A percentile compares a stretch with the other conserved stretches of the same genome.
Conservation (phyloP, 2,329 filamentous ascomycete species). For the Sordariomycetes sp. region DNA sequence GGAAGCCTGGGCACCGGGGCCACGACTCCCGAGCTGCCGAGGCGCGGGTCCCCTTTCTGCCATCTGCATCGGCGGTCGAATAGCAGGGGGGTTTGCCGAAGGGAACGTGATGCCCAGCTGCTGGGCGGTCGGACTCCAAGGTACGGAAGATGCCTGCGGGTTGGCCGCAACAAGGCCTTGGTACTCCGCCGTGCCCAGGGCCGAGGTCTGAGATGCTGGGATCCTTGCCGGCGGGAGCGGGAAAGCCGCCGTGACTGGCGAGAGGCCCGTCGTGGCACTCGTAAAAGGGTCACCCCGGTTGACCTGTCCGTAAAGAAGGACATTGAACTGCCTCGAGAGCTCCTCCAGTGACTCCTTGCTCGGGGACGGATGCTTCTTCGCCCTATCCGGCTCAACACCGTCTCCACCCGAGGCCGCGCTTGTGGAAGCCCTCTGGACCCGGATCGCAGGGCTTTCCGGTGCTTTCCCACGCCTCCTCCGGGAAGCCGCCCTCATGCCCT, state of each 20-base stretch:
- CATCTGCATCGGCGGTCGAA: background rate
- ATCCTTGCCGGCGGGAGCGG: background rate
- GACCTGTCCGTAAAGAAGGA: background rate
- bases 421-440: background rate
- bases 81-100: background rate
- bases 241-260: background rate
- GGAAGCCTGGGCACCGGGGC: constrained; percentile 2
- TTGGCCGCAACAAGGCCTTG: background rate
- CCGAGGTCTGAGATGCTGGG: background rate
- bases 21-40: background rate
- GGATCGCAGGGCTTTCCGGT: background rate
- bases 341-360: constrained; percentile 8
- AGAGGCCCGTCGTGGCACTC: background rate
- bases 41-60: background rate
- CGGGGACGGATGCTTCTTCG: constrained; percentile 4
- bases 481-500: background rate
- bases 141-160: background rate
- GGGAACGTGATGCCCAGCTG: background rate
- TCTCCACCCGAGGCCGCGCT: background rate
- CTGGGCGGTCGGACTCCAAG: background rate
- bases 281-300: background rate
- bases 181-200: background rate
- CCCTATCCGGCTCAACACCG: background rate
- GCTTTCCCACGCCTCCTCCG: background rate
- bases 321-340: background rate